Evolutionary conservation across 2,329 filamentous ascomycete genomes (phyloP).

Genomic region (Ophidiomyces ophidiicola): DNA sequence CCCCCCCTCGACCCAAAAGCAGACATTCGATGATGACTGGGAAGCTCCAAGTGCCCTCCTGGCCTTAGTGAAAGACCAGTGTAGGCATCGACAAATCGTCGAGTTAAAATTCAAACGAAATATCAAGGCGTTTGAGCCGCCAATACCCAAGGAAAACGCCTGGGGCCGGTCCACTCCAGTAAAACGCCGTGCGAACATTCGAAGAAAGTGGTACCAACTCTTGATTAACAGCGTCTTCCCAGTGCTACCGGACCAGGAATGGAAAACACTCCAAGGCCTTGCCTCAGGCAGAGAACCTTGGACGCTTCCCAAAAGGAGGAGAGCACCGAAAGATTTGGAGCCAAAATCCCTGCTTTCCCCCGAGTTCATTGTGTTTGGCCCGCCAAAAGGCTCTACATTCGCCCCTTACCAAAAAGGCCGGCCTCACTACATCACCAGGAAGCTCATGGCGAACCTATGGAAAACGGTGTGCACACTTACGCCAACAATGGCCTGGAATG

Average conservation of each 20-base stretch:
- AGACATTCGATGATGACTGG: constrained; percentile 12
- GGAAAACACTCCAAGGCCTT: constrained; percentile 25
- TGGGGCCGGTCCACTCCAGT: constrained; percentile 26
- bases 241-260: constrained; percentile 29
- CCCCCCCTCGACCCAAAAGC: constrained; percentile 6
- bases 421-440: constrained; percentile 30
- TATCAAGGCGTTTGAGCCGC: constrained; percentile 17
- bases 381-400: constrained; percentile 28
- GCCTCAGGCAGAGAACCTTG: constrained; percentile 25
- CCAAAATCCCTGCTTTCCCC: constrained; percentile 15
- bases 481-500: constrained; percentile 22
- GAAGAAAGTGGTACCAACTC: constrained; percentile 28
- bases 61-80: constrained; percentile 6
- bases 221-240: constrained; percentile 26
- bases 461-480: constrained; percentile 25
- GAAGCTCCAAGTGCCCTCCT: constrained; percentile 8
- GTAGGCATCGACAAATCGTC: constrained; percentile 16
- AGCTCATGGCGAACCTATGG: constrained; percentile 31
- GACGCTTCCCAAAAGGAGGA: constrained; percentile 22
- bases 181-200: constrained; percentile 26
- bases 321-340: constrained; percentile 6
- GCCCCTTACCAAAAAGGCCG: constrained; percentile 24
- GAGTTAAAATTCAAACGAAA: constrained; percentile 18
- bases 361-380: constrained; percentile 26
- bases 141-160: constrained; percentile 26